phyloP scores from a whole-genome alignment of 805 yeast species.

The Schwanniomyces sp. region DNA sequence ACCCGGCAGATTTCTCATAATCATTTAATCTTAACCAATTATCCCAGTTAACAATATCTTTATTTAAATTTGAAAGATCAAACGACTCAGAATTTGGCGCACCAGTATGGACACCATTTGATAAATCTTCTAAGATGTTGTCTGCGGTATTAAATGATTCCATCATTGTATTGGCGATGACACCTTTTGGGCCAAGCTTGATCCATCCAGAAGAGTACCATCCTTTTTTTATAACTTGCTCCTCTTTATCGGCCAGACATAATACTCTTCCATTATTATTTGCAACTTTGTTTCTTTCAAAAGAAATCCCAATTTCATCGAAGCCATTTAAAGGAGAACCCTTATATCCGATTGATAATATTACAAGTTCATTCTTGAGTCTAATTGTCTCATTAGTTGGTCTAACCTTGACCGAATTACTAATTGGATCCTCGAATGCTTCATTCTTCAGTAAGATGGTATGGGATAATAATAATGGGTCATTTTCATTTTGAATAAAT shows the following conservation, averaged over 20 bases:
- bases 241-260: conserved; percentile 12
- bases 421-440: conserved; percentile 37
- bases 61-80: not conserved
- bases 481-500: conserved; percentile 38
- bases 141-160: conserved; percentile 78
- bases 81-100: conserved; percentile 16
- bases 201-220: conserved; percentile 92
- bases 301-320: conserved; percentile 33
- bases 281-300: conserved; percentile 26
- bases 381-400: conserved; percentile 34
- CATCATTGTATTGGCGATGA: conserved; percentile 87
- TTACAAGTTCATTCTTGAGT: conserved; percentile 61
- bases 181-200: conserved; percentile 82
- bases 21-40: conserved; percentile 64
- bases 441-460: conserved; percentile 52
- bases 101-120: conserved; percentile 23
- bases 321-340: conserved; percentile 66
- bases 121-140: conserved; percentile 55
- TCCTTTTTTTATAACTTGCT: conserved; percentile 37
- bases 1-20: conserved; percentile 53
- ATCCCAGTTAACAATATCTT: conserved; percentile 51
- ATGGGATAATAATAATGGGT: conserved; percentile 39
- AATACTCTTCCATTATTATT: conserved; percentile 37
- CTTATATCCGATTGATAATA: conserved; percentile 81
- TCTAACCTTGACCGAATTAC: conserved; percentile 28